phyloP scores from a whole-genome alignment of 2,329 filamentous ascomycete genomes.

The Hawksworthiomyces lignivorus region DNA sequence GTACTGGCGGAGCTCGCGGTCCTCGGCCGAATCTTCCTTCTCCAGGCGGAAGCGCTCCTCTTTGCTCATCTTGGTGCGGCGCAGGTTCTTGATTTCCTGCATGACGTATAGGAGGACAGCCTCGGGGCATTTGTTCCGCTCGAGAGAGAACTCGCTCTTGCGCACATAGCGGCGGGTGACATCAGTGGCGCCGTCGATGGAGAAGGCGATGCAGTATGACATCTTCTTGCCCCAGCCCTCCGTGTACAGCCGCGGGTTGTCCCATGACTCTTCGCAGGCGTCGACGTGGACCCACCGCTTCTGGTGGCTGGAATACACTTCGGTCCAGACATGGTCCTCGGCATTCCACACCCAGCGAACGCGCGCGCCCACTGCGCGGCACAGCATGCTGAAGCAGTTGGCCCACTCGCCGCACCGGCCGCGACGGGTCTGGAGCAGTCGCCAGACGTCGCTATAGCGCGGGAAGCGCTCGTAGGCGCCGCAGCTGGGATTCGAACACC shows the following conservation, averaged over 20 bases:
- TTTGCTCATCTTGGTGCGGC: conserved; percentile 77
- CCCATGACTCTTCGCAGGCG: conserved; percentile 89
- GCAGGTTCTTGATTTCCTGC: conserved; percentile 80
- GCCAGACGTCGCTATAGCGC: conserved; percentile 91
- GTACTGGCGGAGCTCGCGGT: conserved; percentile 65
- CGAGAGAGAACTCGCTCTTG: conserved; percentile 62
- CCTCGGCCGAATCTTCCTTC: conserved; percentile 70
- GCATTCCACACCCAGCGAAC: conserved; percentile 98
- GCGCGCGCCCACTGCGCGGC: conserved; percentile 80
- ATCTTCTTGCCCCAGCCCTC: conserved; percentile 96
- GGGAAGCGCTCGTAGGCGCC: conserved; percentile 77
- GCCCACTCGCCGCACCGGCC: conserved; percentile 94
- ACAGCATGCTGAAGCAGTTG: conserved; percentile 98
- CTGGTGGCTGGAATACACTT: conserved; percentile 91
- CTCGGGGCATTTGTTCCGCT: conserved; percentile 74
- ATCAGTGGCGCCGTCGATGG: conserved; percentile 70
- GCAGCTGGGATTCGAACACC: conserved; percentile 71
- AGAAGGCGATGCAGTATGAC: conserved; percentile 95
- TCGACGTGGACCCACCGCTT: conserved; percentile 96
- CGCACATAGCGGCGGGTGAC: conserved; percentile 63
- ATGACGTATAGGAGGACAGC: conserved; percentile 86
- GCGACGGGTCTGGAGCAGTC: conserved; percentile 74
- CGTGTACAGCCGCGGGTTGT: conserved; percentile 84
- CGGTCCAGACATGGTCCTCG: conserved; percentile 96
- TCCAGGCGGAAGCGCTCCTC: conserved; percentile 74